Base-by-base conservation (phyloP, 1,284 basidiomycete species). In the Inonotus hispidus region DNA sequence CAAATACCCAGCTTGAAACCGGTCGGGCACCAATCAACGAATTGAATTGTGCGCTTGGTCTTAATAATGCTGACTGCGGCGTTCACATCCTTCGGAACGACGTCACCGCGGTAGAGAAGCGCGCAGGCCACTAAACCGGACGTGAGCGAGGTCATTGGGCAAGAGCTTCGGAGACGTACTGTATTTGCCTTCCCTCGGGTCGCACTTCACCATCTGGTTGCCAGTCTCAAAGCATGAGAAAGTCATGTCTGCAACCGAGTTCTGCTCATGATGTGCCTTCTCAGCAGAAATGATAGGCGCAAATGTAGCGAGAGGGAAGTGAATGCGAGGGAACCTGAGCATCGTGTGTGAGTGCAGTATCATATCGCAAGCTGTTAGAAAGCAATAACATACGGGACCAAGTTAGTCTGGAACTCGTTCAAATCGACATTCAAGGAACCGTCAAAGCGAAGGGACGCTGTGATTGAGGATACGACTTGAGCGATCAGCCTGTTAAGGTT, bases 1-100 rank as follows among this genome's bases (percentile, higher is more conserved):
- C 96, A 98, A 76, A 98, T 92, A 75, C 95, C 95, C 66, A 96
- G 87, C 84, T 97, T 96, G 90, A 98, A 86, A 73, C 95, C 85
- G 66, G 95, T 98, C 54, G 95, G 94, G 79, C 96, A 98, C 96
- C 96, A 99, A 75, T 99, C 96, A 66, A 95, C 93, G 70, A 95
- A 95, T 74, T 97, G 95, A 71, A 99, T 98, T 35, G 94, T 95
- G 68, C 90, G 87, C 83, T 95, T 96, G 64, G 95, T 98, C 84
- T 96, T 98, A 81, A 98, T 93, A 70, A 84, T 90, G 60, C 92
- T 88, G 67, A 98, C 92, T 63, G 96, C 95, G 63, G 92, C 87
- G 70, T 95, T 93, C 71, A 90, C 92, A 74, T 98, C 96, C 83
- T 98, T 98, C 70, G 95, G 94, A 55, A 96, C 95, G 67, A 98